phyloP scores from a whole-genome alignment of 2,329 filamentous ascomycete species.

The Phoma herbarum region DNA sequence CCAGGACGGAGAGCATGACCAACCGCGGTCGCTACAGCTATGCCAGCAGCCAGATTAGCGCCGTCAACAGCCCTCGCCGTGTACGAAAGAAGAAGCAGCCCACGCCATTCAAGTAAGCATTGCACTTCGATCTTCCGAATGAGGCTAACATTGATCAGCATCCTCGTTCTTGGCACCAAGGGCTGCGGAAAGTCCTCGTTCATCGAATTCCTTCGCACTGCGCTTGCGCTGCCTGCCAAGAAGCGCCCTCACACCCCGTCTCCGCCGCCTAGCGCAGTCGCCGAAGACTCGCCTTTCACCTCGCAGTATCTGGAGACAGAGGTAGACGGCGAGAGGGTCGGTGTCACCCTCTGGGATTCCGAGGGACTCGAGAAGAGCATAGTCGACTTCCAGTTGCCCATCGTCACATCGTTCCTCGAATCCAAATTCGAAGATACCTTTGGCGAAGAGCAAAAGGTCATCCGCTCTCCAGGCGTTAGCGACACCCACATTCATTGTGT shows the following conservation, averaged over 20 bases:
- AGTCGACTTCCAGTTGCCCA: conserved; percentile 90
- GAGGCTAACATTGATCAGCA: conserved; percentile 61
- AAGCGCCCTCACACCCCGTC: conserved; percentile 66
- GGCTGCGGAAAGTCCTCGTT: conserved; percentile 95
- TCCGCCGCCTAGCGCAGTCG: conserved; percentile 57
- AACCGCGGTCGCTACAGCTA: conserved; percentile 96
- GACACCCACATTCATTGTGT: conserved; percentile 98
- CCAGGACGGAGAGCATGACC: conserved; percentile 92
- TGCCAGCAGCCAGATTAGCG: conserved; percentile 88
- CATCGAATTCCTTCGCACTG: conserved; percentile 90
- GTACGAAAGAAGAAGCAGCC: conserved; percentile 96
- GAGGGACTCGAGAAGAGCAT: conserved; percentile 94
- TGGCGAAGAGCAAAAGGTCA: conserved; percentile 95
- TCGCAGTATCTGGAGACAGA: conserved; percentile 94
- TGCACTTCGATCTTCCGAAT: not conserved
- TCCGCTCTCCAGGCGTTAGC: conserved; percentile 88
- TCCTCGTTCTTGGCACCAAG: conserved; percentile 87
- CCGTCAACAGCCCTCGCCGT: conserved; percentile 90
- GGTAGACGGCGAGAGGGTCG: conserved; percentile 89
- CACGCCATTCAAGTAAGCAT: conserved; percentile 94
- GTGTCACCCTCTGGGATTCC: conserved; percentile 95
- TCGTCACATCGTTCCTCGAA: conserved; percentile 91
- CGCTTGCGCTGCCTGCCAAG: conserved; percentile 81
- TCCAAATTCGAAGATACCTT: conserved; percentile 99
- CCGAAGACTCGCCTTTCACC: conserved; percentile 68